These are phyloP conservation scores for Neobulgaria alba DNA, from an alignment of 2,329 filamentous ascomycete genomes.

Conservation along the genomic window DNA sequence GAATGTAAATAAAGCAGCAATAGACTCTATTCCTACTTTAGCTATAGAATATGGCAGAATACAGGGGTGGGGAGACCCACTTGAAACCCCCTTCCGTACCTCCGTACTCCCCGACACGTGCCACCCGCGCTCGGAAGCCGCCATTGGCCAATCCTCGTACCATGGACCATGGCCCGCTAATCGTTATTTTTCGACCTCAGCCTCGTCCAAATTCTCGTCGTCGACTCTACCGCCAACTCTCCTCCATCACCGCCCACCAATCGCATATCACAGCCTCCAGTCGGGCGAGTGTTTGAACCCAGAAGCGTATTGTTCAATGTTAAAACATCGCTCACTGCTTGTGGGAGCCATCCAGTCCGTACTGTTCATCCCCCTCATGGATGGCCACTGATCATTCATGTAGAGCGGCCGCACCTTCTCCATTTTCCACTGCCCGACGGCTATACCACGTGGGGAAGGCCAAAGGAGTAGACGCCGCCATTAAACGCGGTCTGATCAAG, in stretches of 20 bases:
- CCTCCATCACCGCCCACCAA: neutral
- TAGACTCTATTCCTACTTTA: too few species aligned
- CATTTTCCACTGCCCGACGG: neutral
- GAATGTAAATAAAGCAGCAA: too few species aligned
- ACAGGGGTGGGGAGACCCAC: too few species aligned
- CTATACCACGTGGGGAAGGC: slow-evolving; percentile 5
- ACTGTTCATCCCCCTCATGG: neutral
- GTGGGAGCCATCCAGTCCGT: neutral
- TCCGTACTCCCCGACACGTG: too few species aligned
- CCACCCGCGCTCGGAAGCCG: too few species aligned
- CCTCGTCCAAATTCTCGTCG: neutral
- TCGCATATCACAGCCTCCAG: neutral
- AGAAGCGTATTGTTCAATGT: neutral
- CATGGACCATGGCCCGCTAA: neutral
- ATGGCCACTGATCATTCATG: neutral
- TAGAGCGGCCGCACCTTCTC: neutral
- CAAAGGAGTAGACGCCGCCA: neutral
- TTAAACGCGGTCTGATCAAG: neutral
- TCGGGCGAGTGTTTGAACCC: neutral
- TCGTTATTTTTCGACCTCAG: neutral
- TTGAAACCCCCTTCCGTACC: too few species aligned
- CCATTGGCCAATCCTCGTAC: neutral
- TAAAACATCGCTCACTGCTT: neutral
- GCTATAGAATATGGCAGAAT: too few species aligned
- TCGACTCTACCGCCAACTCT: neutral